phyloP scores from a whole-genome alignment of 2,329 filamentous ascomycete species.

The Fusarium decemcellulare region DNA sequence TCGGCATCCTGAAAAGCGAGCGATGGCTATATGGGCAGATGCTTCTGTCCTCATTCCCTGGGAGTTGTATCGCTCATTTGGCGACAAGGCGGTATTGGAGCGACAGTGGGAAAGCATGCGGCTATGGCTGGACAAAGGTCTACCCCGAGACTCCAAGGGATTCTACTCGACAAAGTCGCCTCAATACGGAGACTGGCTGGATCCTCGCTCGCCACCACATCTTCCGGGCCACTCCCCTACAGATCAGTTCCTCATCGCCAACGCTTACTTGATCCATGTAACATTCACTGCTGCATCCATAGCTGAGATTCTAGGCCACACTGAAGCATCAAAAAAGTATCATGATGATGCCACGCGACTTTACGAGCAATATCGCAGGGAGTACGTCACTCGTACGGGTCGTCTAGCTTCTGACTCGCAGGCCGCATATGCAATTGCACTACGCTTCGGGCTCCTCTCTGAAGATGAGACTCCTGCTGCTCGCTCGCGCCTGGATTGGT shows the following conservation, averaged over 20 bases:
- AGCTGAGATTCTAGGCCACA: no score
- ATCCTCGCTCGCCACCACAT: slow-evolving; percentile 14
- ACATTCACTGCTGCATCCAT: no score
- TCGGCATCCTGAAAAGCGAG: background rate
- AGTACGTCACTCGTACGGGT: background rate
- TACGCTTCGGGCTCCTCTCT: no score
- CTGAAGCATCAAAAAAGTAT: no score
- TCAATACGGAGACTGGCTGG: slow-evolving; percentile 28
- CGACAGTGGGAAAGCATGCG: slow-evolving; percentile 16
- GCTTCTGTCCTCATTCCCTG: slow-evolving; percentile 14
- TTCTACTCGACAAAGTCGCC: slow-evolving; percentile 7
- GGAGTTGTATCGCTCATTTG: slow-evolving; percentile 17
- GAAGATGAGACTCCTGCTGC: no score
- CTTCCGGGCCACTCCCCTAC: slow-evolving; percentile 18
- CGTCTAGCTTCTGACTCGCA: background rate
- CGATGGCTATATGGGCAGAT: slow-evolving; percentile 23
- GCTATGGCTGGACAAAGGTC: slow-evolving; percentile 17
- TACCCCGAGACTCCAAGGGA: slow-evolving; percentile 13
- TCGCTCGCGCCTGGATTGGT: no score
- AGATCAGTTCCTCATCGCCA: slow-evolving; percentile 18
- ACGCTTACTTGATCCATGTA: slow-evolving; percentile 17
- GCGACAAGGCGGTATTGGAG: slow-evolving; percentile 8
- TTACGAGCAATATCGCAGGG: no score
- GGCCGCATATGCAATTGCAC: background rate
- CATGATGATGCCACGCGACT: no score